Conservation (phyloP, 495 filamentous ascomycete species). For the Cenococcum geophilum region DNA sequence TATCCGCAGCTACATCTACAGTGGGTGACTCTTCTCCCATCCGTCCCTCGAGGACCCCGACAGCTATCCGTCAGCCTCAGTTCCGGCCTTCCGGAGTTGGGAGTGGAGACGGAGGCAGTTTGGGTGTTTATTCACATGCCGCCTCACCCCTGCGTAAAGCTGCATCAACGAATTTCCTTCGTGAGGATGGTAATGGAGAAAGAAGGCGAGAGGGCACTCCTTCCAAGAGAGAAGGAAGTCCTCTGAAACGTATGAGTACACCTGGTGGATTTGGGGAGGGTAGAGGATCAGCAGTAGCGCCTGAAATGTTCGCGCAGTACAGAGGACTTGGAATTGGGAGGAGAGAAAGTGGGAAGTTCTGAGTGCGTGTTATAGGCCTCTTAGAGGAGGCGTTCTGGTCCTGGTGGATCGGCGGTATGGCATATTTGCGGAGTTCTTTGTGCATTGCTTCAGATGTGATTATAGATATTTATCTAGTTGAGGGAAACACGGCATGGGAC, state of each 20-base stretch:
- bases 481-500: too few species aligned
- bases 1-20: conserved; percentile 29
- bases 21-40: conserved; percentile 50
- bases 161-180: conserved; percentile 17
- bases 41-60: conserved; percentile 35
- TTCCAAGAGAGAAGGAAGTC: conserved; percentile 22
- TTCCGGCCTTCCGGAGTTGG: conserved; percentile 27
- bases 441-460: background rate
- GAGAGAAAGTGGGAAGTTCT: background rate
- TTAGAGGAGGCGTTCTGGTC: background rate
- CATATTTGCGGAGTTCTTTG: background rate
- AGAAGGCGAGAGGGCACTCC: conserved; percentile 3
- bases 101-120: conserved; percentile 64
- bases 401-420: background rate
- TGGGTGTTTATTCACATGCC: conserved; percentile 30
- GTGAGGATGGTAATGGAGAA: conserved; percentile 12
- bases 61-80: conserved; percentile 50
- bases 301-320: conserved; percentile 11
- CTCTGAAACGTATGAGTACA: conserved; percentile 30
- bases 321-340: conserved; percentile 16
- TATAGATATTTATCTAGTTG: background rate
- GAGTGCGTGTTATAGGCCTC: background rate
- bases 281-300: background rate
- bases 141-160: conserved; percentile 24
- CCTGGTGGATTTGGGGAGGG: conserved; percentile 12